These are phyloP conservation scores for Cerioporus squamosus DNA, from an alignment of 1,284 basidiomycete species.

Conservation along the genomic window DNA sequence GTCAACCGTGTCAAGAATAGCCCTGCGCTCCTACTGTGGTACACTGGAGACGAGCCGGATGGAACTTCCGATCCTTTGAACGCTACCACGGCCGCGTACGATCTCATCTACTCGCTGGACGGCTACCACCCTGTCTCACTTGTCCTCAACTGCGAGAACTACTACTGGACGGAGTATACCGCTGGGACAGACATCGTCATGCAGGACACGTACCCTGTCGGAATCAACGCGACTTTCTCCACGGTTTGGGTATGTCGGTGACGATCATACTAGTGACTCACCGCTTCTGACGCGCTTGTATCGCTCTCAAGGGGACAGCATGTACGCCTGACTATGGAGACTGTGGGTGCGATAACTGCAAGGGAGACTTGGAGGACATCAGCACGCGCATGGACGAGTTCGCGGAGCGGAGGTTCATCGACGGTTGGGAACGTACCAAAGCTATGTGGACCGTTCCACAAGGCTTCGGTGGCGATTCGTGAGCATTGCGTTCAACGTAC, in stretches of 20 bases:
- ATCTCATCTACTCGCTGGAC: constrained; percentile 70
- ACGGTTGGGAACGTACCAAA: constrained; percentile 68
- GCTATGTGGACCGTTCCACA: constrained; percentile 79
- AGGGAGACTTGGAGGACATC: constrained; percentile 62
- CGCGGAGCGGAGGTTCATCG: constrained; percentile 53
- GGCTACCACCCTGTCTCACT: constrained; percentile 78
- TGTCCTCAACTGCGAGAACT: constrained; percentile 76
- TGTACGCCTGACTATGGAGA: constrained; percentile 69
- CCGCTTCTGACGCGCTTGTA: neutral
- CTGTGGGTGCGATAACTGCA: constrained; percentile 68
- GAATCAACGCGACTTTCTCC: constrained; percentile 71
- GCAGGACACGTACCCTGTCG: constrained; percentile 63
- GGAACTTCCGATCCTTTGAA: constrained; percentile 69
- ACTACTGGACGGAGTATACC: constrained; percentile 61
- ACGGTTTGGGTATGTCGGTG: constrained; percentile 41
- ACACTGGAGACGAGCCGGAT: constrained; percentile 79
- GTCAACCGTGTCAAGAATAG: constrained; percentile 69
- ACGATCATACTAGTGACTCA: neutral
- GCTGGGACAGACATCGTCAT: constrained; percentile 65
- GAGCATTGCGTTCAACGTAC: constrained; percentile 25
- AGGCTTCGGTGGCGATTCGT: constrained; percentile 69
- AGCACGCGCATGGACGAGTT: constrained; percentile 67
- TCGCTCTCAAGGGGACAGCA: constrained; percentile 36
- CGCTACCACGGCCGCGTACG: constrained; percentile 59
- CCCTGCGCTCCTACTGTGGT: constrained; percentile 75